Evolutionary conservation across 2,329 filamentous ascomycete genomes (phyloP), one percentile per base, ranked within the genome.

Genomic region (Colletotrichum tofieldiae): DNA sequence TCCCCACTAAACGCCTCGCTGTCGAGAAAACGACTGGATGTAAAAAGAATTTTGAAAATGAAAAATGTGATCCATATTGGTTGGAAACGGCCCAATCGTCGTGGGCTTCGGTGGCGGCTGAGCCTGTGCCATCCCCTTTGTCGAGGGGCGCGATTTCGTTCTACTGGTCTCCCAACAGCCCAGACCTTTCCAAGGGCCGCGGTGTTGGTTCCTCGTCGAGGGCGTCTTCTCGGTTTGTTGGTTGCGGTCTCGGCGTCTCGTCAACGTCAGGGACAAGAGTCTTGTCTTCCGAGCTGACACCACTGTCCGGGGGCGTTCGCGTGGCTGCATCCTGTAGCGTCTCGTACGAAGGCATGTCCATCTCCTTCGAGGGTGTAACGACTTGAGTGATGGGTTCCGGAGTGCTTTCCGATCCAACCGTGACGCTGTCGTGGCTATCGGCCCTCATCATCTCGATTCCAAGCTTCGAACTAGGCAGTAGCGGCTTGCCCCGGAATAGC

Each of bases 381-480:
- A 87, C 84, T 77, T 88, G 85, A 4, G 87, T 88, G n/a, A 84
- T 80, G n/a, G 85, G 84, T 74, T 88, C 88, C 1, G 84, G 80
- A 18, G 85, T 85, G 75, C 83, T 86, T 58, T 89, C 88, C 3
- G 87, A 87, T 14, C 83, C 81, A 16, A 88, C 64, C 1, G 85
- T 85, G 66, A 94, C 89, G 78, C 95, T 98, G 60, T 97, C 96
- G 77, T 96, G 93, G 78, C 94, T 98, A 81, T 98, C 97, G 26
- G 96, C 97, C 59, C 96, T 91, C 94, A 98, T 96, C 96, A 98
- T 98, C 81, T 98, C 96, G 61, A 95, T 96, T 1, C 95, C 95
- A 2, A 98, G 89, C 81, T 98, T 98, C 0, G 95, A 98, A 65
- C 93, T 93, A 16, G 93, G 92, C 32, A 93, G 87, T 47, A 87